These are phyloP conservation scores for Salvia sclarea DNA, from an alignment of 305 asterid genomes.

Conservation along the genomic window DNA sequence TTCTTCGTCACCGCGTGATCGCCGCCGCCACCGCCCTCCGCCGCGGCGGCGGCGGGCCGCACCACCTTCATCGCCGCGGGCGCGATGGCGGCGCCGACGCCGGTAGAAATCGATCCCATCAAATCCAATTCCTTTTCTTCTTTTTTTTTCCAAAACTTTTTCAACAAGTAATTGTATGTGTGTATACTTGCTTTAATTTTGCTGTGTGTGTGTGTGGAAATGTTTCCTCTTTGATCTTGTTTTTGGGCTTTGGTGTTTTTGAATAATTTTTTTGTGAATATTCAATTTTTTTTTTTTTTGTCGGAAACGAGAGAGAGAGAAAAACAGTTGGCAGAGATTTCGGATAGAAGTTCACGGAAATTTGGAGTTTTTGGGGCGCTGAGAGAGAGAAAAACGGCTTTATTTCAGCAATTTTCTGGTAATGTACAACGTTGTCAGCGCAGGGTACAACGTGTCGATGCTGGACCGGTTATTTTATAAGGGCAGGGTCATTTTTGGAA, in stretches of 20 bases:
- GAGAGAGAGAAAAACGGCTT: constrained; percentile 8
- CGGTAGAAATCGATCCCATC: constrained; percentile 30
- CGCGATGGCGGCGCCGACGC: constrained; percentile 13
- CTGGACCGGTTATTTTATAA: background rate
- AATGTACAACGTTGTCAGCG: constrained; percentile 19
- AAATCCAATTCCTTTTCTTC: too few species aligned
- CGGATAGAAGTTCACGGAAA: constrained; percentile 40
- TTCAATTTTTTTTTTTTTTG: background rate
- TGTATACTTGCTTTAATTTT: background rate
- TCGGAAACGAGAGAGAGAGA: background rate
- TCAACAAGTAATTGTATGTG: constrained; percentile 11
- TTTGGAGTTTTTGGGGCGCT: constrained; percentile 30
- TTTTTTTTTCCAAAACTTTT: background rate
- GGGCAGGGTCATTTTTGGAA: constrained; percentile 1
- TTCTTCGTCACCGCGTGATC: constrained; percentile 9
- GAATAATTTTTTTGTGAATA: background rate
- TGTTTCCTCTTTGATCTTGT: constrained; percentile 20
- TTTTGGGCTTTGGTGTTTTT: constrained; percentile 15
- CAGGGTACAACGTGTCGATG: background rate
- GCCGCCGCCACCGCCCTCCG: constrained; percentile 9
- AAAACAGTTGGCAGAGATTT: constrained; percentile 35
- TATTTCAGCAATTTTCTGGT: constrained; percentile 15
- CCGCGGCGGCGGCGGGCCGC: constrained; percentile 15
- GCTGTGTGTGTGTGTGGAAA: background rate
- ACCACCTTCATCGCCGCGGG: constrained; percentile 10